phyloP scores from a whole-genome alignment of 106 monocot genomes.

The Chionographis japonica region DNA sequence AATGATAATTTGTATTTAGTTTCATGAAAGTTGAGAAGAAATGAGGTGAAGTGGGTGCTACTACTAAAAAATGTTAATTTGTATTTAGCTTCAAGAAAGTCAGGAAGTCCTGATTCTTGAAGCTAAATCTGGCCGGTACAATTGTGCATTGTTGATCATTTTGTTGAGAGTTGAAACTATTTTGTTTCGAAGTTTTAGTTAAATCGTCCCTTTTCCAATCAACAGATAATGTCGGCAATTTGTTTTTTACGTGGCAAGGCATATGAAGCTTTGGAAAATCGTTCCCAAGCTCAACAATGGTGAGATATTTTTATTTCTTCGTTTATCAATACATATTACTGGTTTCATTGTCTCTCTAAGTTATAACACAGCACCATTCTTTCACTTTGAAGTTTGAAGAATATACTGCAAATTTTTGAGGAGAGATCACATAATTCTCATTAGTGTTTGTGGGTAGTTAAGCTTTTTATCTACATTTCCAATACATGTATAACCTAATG shows the following conservation, averaged over 20 bases:
- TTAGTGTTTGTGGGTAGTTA: too few species aligned
- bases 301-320: constrained; percentile 9
- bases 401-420: too few species aligned
- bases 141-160: not conserved
- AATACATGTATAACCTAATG: too few species aligned
- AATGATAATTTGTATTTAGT: too few species aligned
- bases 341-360: not conserved
- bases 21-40: too few species aligned
- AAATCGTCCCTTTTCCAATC: not conserved
- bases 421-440: too few species aligned
- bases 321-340: not conserved
- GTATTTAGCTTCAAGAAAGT: too few species aligned
- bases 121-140: not conserved
- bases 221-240: constrained; percentile 71
- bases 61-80: too few species aligned
- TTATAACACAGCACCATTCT: not conserved
- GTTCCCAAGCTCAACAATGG: constrained; percentile 71
- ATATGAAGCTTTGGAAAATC: constrained; percentile 91
- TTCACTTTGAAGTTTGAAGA: too few species aligned
- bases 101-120: too few species aligned
- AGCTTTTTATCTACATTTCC: too few species aligned
- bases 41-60: too few species aligned
- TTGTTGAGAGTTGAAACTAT: not conserved
- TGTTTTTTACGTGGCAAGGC: constrained; percentile 98
- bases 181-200: not conserved